phyloP scores from a whole-genome alignment of 2,329 filamentous ascomycete genomes.

The Colletotrichum sp. region DNA sequence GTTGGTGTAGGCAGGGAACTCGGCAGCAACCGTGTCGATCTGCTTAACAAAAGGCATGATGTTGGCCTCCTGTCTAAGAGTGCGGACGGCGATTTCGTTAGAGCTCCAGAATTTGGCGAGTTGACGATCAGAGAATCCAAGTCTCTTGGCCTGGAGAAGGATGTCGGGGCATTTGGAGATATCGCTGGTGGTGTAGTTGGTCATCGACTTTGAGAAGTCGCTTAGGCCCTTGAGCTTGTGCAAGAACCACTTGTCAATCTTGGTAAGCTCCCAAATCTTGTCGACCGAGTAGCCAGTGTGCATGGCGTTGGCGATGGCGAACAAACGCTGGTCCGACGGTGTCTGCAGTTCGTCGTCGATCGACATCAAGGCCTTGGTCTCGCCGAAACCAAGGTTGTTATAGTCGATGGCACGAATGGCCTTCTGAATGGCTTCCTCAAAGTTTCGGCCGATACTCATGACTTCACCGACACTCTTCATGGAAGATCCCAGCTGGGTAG shows the following conservation, averaged over 20 bases:
- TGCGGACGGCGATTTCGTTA: conserved; percentile 89
- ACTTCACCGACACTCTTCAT: conserved; percentile 99
- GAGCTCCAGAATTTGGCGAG: conserved; percentile 93
- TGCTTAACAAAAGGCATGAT: conserved; percentile 94
- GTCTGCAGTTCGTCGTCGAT: conserved; percentile 97
- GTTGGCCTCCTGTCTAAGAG: conserved; percentile 81
- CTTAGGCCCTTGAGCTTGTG: conserved; percentile 88
- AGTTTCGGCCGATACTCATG: conserved; percentile 96
- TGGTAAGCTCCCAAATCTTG: conserved; percentile 97
- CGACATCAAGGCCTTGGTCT: conserved; percentile 90
- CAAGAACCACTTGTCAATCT: conserved; percentile 99
- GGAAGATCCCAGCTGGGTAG: conserved; percentile 92
- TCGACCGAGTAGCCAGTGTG: conserved; percentile 90
- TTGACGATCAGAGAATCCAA: conserved; percentile 94
- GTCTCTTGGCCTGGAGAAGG: conserved; percentile 84
- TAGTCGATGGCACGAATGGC: conserved; percentile 95
- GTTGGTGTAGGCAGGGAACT: conserved; percentile 94
- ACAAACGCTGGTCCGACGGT: conserved; percentile 94
- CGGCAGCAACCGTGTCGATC: conserved; percentile 96
- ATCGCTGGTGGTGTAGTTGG: conserved; percentile 67
- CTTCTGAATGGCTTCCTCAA: conserved; percentile 98
- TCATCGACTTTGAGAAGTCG: conserved; percentile 85
- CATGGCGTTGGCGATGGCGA: conserved; percentile 98
- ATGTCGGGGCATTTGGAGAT: conserved; percentile 68
- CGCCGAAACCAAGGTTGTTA: conserved; percentile 93